Conservation (phyloP, 202 grass and related monocot genomes). For the Hordeum pubiflorum region DNA sequence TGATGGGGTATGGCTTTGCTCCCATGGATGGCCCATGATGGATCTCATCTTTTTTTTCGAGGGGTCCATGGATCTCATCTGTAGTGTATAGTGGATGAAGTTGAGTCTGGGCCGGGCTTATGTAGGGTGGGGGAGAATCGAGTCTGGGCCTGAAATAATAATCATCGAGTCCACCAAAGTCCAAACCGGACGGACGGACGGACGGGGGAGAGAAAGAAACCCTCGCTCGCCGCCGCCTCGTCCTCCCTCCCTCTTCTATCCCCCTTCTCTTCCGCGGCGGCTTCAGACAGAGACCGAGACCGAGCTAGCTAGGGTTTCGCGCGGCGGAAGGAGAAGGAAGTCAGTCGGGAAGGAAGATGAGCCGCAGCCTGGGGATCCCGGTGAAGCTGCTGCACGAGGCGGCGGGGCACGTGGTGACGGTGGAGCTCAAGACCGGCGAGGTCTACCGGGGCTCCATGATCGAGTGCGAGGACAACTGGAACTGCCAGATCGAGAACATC, state of each 20-base stretch:
- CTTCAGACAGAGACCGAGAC: background rate
- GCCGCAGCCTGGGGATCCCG: constrained; percentile 68
- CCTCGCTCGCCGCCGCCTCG: background rate
- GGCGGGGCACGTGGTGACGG: constrained; percentile 86
- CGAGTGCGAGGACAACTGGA: constrained; percentile 99
- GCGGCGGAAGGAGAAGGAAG: background rate
- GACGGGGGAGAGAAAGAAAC: background rate
- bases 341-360: background rate
- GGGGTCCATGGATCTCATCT: too few species aligned
- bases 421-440: constrained; percentile 93
- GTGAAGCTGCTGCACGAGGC: constrained; percentile 95
- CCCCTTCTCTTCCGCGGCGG: background rate
- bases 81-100: too few species aligned
- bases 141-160: background rate
- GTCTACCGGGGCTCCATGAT: constrained; percentile 75
- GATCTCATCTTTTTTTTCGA: too few species aligned
- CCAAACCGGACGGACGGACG: too few species aligned
- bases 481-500: constrained; percentile 86
- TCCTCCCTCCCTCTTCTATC: background rate
- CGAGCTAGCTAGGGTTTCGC: background rate
- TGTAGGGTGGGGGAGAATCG: too few species aligned
- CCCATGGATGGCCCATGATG: too few species aligned
- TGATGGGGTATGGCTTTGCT: too few species aligned
- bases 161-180: too few species aligned
- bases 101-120: too few species aligned